Evolutionary conservation across 2,329 filamentous ascomycete genomes (phyloP), one percentile per base, ranked within the genome.

Genomic region (Botrytis paeoniae): DNA sequence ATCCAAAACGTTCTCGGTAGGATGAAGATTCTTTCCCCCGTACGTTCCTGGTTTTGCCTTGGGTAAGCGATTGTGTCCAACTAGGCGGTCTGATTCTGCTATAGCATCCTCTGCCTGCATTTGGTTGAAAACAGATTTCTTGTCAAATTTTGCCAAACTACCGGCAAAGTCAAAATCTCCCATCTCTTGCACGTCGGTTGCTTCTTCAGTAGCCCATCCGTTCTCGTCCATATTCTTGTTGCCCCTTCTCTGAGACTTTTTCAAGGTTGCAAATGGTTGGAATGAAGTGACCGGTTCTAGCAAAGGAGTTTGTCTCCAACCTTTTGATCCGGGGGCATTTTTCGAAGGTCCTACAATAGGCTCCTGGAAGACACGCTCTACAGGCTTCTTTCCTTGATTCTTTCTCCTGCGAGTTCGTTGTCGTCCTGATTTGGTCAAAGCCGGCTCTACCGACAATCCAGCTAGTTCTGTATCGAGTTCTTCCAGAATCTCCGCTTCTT

Each of bases 181-280:
- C 85, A 96, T 89, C 80, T 97, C 95, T 82, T 95, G 93, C 35
- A 96, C 93, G 80, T 98, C 96, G 0, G 94, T 98, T 35, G 95
- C 95, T 79, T 98, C 95, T 80, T 98, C 96, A 0, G 95, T 98
- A 6, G 93, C 94, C 95, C 95, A 98, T 5, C 94, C 95, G 80
- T 94, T 97, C 61, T 93, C 88, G 74, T 85, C 83, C 48, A 79
- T 81, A 81, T 81, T 74, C 43, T 20, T 77, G 83, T 85, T 63
- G 9, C 74, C 63, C 81, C 82, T 77, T 82, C 85, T 73, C 81
- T 84, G 85, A 77, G 84, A 82, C 81, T 81, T 91, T 84, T 87
- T 94, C 2, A 91, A 80, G 0, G 87, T 86, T 61, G 85, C 83
- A 77, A 88, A 91, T 0, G 89, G 89, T 78, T 91, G 89, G 74